Conservation (phyloP, 352 stramenopile genomes). For the Blastocystis hominis region DNA sequence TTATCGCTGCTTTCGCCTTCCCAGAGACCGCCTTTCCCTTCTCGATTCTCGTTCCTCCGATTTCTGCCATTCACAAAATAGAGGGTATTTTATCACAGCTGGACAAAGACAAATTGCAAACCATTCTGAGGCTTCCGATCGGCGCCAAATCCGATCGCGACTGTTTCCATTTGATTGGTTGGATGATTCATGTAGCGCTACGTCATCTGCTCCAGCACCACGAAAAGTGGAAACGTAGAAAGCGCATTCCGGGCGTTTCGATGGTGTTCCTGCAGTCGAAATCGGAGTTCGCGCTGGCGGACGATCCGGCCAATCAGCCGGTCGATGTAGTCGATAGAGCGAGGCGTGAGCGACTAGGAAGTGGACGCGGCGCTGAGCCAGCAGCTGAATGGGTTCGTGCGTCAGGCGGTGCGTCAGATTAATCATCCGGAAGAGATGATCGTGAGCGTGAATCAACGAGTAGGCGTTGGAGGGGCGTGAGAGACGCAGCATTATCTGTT, state of each 20-base stretch:
- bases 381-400: neutral
- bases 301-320: neutral
- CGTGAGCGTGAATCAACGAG: neutral
- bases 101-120: neutral
- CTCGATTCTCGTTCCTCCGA: neutral
- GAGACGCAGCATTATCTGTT: neutral
- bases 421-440: neutral
- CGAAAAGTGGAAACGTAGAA: constrained; percentile 43
- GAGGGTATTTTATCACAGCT: neutral
- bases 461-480: neutral
- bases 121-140: neutral
- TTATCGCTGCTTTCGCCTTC: neutral
- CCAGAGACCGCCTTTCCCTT: neutral
- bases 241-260: neutral
- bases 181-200: neutral
- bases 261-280: neutral
- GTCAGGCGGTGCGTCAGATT: neutral
- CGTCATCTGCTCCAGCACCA: neutral
- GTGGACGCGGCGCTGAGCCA: neutral
- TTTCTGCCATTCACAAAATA: neutral
- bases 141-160: neutral
- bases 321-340: neutral
- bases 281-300: neutral
- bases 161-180: neutral
- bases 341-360: neutral